Percentiles rank a stretch among this genome's conserved stretches.
Evolutionary conservation across 768 basidiomycete species (phyloP).

Genomic region (Trametes cinnabarina): DNA sequence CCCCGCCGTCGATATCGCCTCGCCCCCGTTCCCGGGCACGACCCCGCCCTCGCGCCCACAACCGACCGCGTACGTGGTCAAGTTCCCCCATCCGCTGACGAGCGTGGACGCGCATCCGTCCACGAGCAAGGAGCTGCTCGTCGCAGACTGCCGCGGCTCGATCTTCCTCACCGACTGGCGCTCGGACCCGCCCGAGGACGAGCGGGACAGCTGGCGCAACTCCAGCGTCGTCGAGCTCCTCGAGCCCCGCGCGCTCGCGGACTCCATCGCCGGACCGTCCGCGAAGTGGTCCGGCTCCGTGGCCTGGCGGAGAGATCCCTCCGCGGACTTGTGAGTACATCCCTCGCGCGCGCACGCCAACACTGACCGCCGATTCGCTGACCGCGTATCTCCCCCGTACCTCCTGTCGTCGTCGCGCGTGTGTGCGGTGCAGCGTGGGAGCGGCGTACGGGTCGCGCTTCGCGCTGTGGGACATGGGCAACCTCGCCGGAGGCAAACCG

Average conservation of each 20-base stretch:
- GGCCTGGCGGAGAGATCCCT: conserved; percentile 64
- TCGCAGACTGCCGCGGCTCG: conserved; percentile 71
- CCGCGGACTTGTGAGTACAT: conserved; percentile 64
- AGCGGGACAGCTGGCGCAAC: conserved; percentile 56
- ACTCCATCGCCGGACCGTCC: conserved; percentile 45
- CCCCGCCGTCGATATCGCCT: conserved; percentile 48
- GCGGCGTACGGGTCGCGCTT: conserved; percentile 72
- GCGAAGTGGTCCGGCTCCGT: conserved; percentile 55
- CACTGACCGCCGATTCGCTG: no score
- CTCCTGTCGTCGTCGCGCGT: neutral
- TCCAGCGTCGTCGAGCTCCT: conserved; percentile 66
- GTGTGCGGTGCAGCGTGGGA: conserved; percentile 53
- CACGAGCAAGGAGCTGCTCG: conserved; percentile 76
- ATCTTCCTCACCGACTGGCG: conserved; percentile 84
- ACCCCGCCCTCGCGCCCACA: conserved; percentile 48
- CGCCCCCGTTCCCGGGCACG: conserved; percentile 35
- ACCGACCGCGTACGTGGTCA: conserved; percentile 74
- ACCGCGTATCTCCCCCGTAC: neutral
- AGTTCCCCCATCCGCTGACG: conserved; percentile 69
- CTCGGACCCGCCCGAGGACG: conserved; percentile 55
- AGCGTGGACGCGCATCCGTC: conserved; percentile 68
- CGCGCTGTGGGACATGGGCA: conserved; percentile 73
- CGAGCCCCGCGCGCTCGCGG: conserved; percentile 63
- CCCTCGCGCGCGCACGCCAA: no score
- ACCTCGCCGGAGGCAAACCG: conserved; percentile 73